Evolutionary conservation across 768 basidiomycete species (phyloP).

Genomic region (Daedalea quercina): DNA sequence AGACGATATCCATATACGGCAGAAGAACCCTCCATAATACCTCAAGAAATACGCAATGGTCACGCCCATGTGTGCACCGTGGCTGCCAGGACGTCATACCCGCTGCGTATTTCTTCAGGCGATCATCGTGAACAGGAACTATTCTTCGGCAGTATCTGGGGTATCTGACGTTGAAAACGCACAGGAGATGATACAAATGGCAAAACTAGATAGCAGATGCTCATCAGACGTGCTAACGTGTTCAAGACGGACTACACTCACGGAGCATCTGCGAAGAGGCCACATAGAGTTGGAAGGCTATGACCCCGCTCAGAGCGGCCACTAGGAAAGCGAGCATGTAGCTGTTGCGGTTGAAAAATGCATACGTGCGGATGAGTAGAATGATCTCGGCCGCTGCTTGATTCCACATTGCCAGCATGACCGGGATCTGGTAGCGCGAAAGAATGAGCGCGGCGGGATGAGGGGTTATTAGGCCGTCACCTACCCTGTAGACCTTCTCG

Average conservation of each 20-base stretch:
- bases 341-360: constrained; percentile 76
- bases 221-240: constrained; percentile 30
- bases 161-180: not conserved
- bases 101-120: not conserved
- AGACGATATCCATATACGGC: not conserved
- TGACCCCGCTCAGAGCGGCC: constrained; percentile 61
- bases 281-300: constrained; percentile 78
- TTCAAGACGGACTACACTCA: constrained; percentile 26
- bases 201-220: constrained; percentile 46
- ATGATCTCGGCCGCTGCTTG: constrained; percentile 81
- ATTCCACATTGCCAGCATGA: constrained; percentile 81
- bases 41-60: not conserved
- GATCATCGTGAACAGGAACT: not conserved
- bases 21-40: not conserved
- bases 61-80: not conserved
- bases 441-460: not conserved
- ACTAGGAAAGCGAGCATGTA: constrained; percentile 61
- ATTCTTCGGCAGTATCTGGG: not conserved
- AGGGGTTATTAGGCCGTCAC: not conserved
- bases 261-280: constrained; percentile 73
- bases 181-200: constrained; percentile 32
- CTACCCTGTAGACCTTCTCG: constrained; percentile 63
- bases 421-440: constrained; percentile 51
- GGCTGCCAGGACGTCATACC: not conserved
- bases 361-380: constrained; percentile 77